Conservation (phyloP, 371 early-diverging fungal species). For the Zychaea mexicana region DNA sequence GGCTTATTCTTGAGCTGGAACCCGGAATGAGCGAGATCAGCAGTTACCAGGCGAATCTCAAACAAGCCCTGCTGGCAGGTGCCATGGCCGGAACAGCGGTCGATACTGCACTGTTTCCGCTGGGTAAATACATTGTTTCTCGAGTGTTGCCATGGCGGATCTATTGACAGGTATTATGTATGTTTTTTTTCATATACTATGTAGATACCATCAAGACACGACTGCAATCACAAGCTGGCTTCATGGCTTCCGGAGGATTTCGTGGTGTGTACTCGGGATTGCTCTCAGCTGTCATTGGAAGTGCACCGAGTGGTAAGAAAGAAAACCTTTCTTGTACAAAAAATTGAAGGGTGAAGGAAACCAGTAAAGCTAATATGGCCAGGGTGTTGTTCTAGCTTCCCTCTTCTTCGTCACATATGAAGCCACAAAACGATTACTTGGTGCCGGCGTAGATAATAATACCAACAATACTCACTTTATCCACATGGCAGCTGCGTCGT, state of each 20-base stretch:
- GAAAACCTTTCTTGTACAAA: too few species aligned
- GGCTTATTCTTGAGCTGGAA: too few species aligned
- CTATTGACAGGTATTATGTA: background rate
- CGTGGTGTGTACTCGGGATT: slow-evolving; percentile 90
- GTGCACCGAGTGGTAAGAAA: slow-evolving; percentile 84
- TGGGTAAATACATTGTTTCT: slow-evolving; percentile 43
- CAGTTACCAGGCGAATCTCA: slow-evolving; percentile 37
- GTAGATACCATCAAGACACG: slow-evolving; percentile 92
- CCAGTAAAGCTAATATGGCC: background rate
- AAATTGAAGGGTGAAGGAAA: too few species aligned
- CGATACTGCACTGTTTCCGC: slow-evolving; percentile 87
- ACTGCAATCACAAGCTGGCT: slow-evolving; percentile 88
- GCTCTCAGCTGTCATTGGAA: slow-evolving; percentile 90
- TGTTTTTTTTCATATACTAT: background rate
- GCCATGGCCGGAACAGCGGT: slow-evolving; percentile 84
- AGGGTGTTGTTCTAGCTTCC: slow-evolving; percentile 62
- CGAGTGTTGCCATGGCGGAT: background rate
- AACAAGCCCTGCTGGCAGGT: slow-evolving; percentile 69
- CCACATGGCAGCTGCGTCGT: slow-evolving; percentile 90
- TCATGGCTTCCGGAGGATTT: slow-evolving; percentile 89
- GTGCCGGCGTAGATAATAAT: slow-evolving; percentile 34
- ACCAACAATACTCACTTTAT: slow-evolving; percentile 61
- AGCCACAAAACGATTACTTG: slow-evolving; percentile 61
- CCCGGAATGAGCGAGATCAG: slow-evolving; percentile 10
- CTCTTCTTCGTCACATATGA: slow-evolving; percentile 95